Base-by-base conservation (phyloP, 148 eudicot genomes). In the Pouteria glomerata region DNA sequence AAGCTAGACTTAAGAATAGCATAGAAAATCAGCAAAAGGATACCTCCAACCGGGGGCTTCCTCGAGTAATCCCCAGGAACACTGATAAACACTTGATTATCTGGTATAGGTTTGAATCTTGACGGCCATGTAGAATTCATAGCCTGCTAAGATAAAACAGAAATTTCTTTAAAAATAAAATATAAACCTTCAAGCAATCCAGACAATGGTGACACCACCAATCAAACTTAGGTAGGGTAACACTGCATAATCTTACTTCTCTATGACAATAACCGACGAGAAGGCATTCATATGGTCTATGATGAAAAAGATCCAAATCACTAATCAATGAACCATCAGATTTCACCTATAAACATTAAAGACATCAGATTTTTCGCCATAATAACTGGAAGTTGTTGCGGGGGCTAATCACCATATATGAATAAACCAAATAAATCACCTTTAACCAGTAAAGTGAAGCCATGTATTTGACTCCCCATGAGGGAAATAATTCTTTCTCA, bases 1-100 rank as follows among this genome's bases (percentile, higher is more conserved):
- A 6, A 57, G 24, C 63, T 41, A 16, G 48, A 13, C 26, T 26
- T 13, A 30, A 31, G 31, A 8, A 47, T 26, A 33, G 63, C 18
- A 34, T 12, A 14, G 11, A 6, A 26, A 27, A 33, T 19, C 31
- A 53, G 14, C 42, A 16, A 47, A 52, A 62, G 62, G 30, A 35
- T 89, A 91, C 98, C 98, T 89, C 90, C 92, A 57, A 95, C 29
- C 8, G 96, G 92, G 68, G 98, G 98, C 82, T 95, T 95, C 79
- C 98, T 91, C 51, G 98, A 95, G 85, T 91, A 91, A 63, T 88
- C 93, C 53, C 98, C 98, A 47, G 98, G 98, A 66, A 95, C 66
- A 74, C 90, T 91, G 61, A 95, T 83, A 71, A 89, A 73, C 31
- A 95, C 87, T 79, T 84, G 86, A 77, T 82, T 79, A 26, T 82